These are phyloP conservation scores for Punctularia strigosozonata DNA, from an alignment of 768 basidiomycete genomes.

Conservation along the genomic window DNA sequence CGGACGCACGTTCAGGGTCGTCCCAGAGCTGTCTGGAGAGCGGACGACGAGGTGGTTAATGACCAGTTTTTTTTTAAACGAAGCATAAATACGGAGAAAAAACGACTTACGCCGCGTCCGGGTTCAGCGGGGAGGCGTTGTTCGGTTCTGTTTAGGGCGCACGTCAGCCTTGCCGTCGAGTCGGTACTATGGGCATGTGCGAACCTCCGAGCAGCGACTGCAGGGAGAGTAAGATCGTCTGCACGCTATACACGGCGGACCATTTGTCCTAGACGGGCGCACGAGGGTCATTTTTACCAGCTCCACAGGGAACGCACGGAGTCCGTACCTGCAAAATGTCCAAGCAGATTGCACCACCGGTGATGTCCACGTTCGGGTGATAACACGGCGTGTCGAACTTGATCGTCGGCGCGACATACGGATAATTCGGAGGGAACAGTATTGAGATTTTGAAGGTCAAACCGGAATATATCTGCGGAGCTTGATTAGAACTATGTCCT, in stretches of 20 bases:
- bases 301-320: too few relatives aligned
- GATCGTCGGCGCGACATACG: slow-evolving; percentile 75
- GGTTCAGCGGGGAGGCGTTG: slow-evolving; percentile 83
- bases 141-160: slow-evolving; percentile 90
- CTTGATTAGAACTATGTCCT: slow-evolving; percentile 4
- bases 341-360: slow-evolving; percentile 66
- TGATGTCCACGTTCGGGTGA: slow-evolving; percentile 84
- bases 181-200: slow-evolving; percentile 10
- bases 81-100: too few relatives aligned
- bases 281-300: background rate
- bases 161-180: too few relatives aligned
- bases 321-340: slow-evolving; percentile 82
- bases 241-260: slow-evolving; percentile 89
- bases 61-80: too few relatives aligned
- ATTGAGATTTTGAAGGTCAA: slow-evolving; percentile 77
- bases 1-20: slow-evolving; percentile 43
- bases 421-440: slow-evolving; percentile 79
- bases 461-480: slow-evolving; percentile 57
- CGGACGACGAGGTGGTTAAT: too few relatives aligned
- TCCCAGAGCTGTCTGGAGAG: slow-evolving; percentile 77
- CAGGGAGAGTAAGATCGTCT: slow-evolving; percentile 78
- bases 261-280: slow-evolving; percentile 62
- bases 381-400: slow-evolving; percentile 85
- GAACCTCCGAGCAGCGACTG: slow-evolving; percentile 82
- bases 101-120: slow-evolving; percentile 80